phyloP scores from a whole-genome alignment of 225 moss, liverwort and hornwort species.

The Pleurozium schreberi region DNA sequence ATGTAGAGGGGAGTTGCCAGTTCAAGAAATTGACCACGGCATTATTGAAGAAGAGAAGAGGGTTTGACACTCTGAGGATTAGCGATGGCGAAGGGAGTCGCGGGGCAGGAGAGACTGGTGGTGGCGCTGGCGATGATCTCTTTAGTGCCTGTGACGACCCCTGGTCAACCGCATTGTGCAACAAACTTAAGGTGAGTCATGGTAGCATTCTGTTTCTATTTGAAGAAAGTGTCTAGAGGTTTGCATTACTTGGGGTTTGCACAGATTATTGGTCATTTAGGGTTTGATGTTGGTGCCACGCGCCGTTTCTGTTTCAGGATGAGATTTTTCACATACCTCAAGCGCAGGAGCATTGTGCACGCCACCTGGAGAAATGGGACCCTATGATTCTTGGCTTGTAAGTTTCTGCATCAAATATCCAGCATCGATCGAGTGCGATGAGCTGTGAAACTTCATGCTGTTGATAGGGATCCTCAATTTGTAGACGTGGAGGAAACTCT shows the following conservation, averaged over 20 bases:
- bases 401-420: background rate
- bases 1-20: fast-evolving
- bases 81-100: background rate
- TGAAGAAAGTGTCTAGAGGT: background rate
- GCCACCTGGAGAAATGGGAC: constrained; percentile 24
- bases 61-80: background rate
- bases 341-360: constrained; percentile 32
- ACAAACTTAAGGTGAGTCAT: constrained; percentile 7
- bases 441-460: background rate
- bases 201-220: background rate
- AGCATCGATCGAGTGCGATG: background rate
- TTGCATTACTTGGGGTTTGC: background rate
- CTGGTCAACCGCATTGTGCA: constrained; percentile 21
- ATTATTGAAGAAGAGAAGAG: background rate
- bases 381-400: constrained; percentile 50
- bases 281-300: background rate
- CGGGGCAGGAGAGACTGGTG: background rate
- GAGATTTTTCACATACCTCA: constrained; percentile 44
- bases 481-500: background rate
- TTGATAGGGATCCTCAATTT: background rate
- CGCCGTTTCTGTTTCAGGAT: constrained; percentile 15
- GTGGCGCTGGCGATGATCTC: background rate
- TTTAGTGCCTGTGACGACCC: constrained; percentile 1
- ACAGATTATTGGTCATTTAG: background rate
- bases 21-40: background rate